These are phyloP conservation scores for Amanita inopinata DNA, from an alignment of 768 basidiomycete genomes.

Conservation along the genomic window DNA sequence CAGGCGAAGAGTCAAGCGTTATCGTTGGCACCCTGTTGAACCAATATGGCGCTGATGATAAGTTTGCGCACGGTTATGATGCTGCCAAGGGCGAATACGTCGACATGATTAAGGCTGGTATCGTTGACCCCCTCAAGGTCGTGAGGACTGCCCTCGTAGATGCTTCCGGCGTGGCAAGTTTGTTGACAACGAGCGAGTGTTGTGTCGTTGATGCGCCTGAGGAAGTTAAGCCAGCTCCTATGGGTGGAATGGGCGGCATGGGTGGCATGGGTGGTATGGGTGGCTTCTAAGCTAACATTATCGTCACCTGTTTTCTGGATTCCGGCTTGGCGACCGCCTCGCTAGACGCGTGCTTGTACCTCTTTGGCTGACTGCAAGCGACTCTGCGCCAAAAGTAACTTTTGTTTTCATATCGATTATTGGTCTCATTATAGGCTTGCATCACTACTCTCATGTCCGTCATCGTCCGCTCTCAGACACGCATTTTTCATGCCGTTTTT, in stretches of 20 bases:
- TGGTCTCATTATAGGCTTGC: too few relatives aligned
- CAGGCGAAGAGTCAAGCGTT: slow-evolving; percentile 89
- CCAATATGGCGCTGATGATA: slow-evolving; percentile 59
- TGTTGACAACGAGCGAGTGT: slow-evolving; percentile 89
- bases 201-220: slow-evolving; percentile 90
- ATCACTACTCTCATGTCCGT: too few relatives aligned
- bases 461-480: too few relatives aligned
- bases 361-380: too few relatives aligned
- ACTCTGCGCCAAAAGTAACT: too few relatives aligned
- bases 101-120: slow-evolving; percentile 91
- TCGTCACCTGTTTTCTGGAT: too few relatives aligned
- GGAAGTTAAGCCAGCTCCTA: slow-evolving; percentile 46
- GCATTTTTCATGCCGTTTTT: too few relatives aligned
- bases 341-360: too few relatives aligned
- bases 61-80: slow-evolving; percentile 85
- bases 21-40: slow-evolving; percentile 81
- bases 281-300: slow-evolving; percentile 5
- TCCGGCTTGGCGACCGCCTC: too few relatives aligned
- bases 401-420: too few relatives aligned
- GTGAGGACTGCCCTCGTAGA: slow-evolving; percentile 90
- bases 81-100: slow-evolving; percentile 87
- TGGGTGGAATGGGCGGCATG: slow-evolving; percentile 34
- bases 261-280: slow-evolving; percentile 28
- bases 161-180: slow-evolving; percentile 85
- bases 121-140: slow-evolving; percentile 94